Conservation (phyloP, 2,329 filamentous ascomycete genomes). For the Lecanosticta acicola region DNA sequence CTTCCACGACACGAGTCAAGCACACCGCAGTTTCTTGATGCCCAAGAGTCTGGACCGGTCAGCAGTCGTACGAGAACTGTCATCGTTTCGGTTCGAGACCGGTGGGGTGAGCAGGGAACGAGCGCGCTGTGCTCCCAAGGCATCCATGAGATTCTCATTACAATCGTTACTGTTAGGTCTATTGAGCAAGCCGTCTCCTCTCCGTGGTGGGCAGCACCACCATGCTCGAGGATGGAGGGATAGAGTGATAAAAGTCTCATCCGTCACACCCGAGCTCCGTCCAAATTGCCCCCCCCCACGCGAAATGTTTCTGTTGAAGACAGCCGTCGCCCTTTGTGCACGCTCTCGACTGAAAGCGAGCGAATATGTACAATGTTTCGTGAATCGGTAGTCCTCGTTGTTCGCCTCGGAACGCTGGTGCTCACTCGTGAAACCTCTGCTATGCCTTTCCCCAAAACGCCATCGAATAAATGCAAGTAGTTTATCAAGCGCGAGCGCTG, state of each 20-base stretch:
- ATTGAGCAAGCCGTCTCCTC: background rate
- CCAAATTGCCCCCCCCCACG: background rate
- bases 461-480: background rate
- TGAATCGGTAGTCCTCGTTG: conserved; percentile 4
- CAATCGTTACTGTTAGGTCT: conserved; percentile 15
- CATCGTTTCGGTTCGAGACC: no score
- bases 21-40: no score
- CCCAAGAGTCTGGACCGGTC: no score
- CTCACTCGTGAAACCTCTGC: conserved; percentile 2
- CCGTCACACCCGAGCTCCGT: background rate
- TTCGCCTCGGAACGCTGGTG: conserved; percentile 5
- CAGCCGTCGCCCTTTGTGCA: background rate
- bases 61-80: no score
- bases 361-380: conserved; percentile 8
- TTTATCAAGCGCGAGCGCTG: conserved; percentile 6
- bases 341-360: background rate
- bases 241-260: no score
- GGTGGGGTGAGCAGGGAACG: no score
- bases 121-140: no score
- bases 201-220: no score
- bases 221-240: no score
- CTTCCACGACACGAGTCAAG: no score
- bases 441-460: background rate
- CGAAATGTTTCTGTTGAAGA: background rate
- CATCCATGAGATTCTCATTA: conserved; percentile 8